These are phyloP conservation scores for Puccinia polysora DNA, from an alignment of 1,284 basidiomycete genomes.

Conservation along the genomic window DNA sequence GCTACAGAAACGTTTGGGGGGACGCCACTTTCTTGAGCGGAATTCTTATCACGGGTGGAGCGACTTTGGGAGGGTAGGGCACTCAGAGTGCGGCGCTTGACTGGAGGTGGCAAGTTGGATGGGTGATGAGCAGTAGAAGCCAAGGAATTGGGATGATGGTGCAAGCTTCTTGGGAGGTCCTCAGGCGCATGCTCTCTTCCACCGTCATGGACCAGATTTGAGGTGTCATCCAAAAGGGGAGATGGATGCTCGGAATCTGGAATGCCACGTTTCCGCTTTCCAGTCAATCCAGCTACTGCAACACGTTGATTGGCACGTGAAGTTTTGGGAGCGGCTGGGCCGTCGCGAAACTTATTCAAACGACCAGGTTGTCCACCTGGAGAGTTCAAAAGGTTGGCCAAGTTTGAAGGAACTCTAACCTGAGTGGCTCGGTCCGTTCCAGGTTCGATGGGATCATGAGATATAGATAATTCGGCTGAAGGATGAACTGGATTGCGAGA, in stretches of 20 bases:
- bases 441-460: not conserved
- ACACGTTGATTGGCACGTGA: conserved; percentile 10
- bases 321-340: not conserved
- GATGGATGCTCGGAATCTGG: conserved; percentile 1
- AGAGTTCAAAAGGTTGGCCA: conserved; percentile 43
- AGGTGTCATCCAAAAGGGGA: not conserved
- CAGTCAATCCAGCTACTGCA: conserved; percentile 3
- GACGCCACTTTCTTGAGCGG: not conserved
- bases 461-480: not conserved
- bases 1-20: not conserved
- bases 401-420: conserved; percentile 36
- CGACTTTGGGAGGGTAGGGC: conserved; percentile 11
- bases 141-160: not conserved
- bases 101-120: not conserved
- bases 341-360: not conserved
- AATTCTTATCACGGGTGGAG: conserved; percentile 8
- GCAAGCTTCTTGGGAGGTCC: not conserved
- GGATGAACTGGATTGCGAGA: not conserved
- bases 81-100: conserved; percentile 2
- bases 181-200: not conserved
- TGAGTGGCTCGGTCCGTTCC: conserved; percentile 9
- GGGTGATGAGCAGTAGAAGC: conserved; percentile 1
- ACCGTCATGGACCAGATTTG: not conserved
- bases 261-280: conserved; percentile 29
- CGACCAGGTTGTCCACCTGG: conserved; percentile 22